Base-by-base conservation (phyloP, 2,329 filamentous ascomycete genomes). In the Xylariaceae sp. region DNA sequence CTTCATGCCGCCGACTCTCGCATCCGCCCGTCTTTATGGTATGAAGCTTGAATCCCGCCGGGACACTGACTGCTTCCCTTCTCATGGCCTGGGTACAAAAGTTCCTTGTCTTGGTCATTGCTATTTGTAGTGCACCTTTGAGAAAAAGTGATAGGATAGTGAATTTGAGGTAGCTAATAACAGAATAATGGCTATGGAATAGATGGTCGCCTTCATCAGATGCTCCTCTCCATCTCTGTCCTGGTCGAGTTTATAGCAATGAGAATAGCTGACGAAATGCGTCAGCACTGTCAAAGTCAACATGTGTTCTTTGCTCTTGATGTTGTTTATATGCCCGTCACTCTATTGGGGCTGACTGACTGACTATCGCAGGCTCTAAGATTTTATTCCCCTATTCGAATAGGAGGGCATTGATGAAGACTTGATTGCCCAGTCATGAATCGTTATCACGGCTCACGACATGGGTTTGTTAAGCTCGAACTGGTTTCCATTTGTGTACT, bases 131-230 rank as follows among this genome's bases (percentile, higher is more conserved):
- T 48, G 4, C 11, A 42, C 15, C 37, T 44, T 15, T 17, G n/a
- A 57, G 35, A 42, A 37, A 57, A 34, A 51, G 37, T 23, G 47
- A 18, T 50, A 56, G 54, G 54, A 47, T 52, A 57, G 48, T 52
- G 23, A 15, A 44, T 55, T 63, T 44, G 61, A 57, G 56, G 56
- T 61, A 60, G 44, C 49, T 61, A 47, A 51, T 57, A 51, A 45
- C 52, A 51, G 18, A n/a, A 47, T 7, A n/a, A 52, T 11, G 50
- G 42, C 23, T 47, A 13, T 37, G 13, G 23, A 30, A 30, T 30
- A 30, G 23, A 30, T 30, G 23, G 23, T 30, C 23, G 23, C 23
- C 23, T 30, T 30, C 44, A 17, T 1, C 42, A 30, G 7, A 17
- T 35, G 17, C 42, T 17, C n/a, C 44, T n/a, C 13, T 11, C 35